Percentiles rank a stretch among this genome's conserved stretches.
Conservation (phyloP, 495 filamentous ascomycete genomes). For the Pyronema domesticum region DNA sequence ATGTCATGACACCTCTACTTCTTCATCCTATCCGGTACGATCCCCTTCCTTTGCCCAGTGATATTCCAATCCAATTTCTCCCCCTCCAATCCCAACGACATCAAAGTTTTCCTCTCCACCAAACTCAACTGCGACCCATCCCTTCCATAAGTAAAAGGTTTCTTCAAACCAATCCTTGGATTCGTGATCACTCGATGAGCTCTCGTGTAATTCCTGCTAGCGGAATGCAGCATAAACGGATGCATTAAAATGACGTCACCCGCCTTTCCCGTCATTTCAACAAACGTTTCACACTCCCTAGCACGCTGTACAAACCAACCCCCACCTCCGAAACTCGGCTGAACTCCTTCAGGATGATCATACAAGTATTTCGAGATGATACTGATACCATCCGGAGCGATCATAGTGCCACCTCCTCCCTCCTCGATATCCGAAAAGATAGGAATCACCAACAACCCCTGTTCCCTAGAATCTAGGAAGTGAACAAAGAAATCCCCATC, state of each 20-base stretch:
- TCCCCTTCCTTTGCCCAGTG: conserved; percentile 32
- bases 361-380: conserved; percentile 41
- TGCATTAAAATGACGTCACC: conserved; percentile 57
- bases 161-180: conserved; percentile 43
- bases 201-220: conserved; percentile 41
- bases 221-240: conserved; percentile 55
- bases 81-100: conserved; percentile 36
- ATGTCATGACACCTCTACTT: background rate
- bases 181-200: conserved; percentile 53
- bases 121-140: conserved; percentile 38
- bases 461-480: conserved; percentile 56
- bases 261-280: conserved; percentile 44
- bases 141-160: conserved; percentile 49
- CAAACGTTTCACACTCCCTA: conserved; percentile 32
- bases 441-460: conserved; percentile 52
- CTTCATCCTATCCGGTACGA: conserved; percentile 33
- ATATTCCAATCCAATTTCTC: conserved; percentile 49
- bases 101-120: conserved; percentile 51
- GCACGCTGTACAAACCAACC: conserved; percentile 39
- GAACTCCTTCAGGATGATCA: conserved; percentile 48
- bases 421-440: conserved; percentile 47
- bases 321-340: conserved; percentile 28
- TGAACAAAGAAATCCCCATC: conserved; percentile 65
- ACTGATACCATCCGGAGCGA: conserved; percentile 42
- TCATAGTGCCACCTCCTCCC: conserved; percentile 48